Base-by-base conservation (phyloP, 2,329 filamentous ascomycete species). In the Trichoderma afroharzianum region DNA sequence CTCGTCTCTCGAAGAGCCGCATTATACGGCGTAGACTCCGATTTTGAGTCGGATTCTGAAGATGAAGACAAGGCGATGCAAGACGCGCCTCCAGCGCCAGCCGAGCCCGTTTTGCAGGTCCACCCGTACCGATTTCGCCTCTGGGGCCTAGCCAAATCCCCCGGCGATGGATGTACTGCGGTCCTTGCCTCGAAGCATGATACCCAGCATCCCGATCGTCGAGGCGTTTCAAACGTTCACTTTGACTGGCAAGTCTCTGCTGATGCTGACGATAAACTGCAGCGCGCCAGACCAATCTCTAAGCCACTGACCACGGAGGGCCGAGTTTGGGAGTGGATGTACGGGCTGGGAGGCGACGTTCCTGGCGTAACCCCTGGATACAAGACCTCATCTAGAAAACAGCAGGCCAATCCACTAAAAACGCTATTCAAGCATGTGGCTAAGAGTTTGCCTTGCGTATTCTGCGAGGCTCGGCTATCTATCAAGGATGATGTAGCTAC, bases 311-410 rank as follows among this genome's bases (percentile, higher is more conserved):
- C 85, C n/a, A 88, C 87, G 2, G 88, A 90, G 76, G 88, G 83
- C 0, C 80, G 80, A 47, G 81, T 86, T 58, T 89, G 87, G 84
- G 85, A 89, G 73, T 88, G 85, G 83, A 87, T 89, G 84, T 89
- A 90, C 74, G 87, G 86, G 21, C 80, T 80, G n/a, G 86, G 85
- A 0, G 79, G 82, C 0, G 80, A 82, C 2, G 84, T 88, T 3
- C 80, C 83, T 0, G 85, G 84, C 4, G 80, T 83, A 32, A 79
- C 79, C 26, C 79, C 80, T 7, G 71, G 75, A 28, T 75, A 77
- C 55, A 73, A 63, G 39, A 74, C 67, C 2, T 30, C 58, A 4
- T 71, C 66, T 32, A 0, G 72, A 30, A 64, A 72, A 4, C 73
- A 73, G 26, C 71, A 77, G 26, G 24, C 18, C 14, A 78, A 75